phyloP scores from a whole-genome alignment of 2,329 filamentous ascomycete species.

The Xylaria sp. region DNA sequence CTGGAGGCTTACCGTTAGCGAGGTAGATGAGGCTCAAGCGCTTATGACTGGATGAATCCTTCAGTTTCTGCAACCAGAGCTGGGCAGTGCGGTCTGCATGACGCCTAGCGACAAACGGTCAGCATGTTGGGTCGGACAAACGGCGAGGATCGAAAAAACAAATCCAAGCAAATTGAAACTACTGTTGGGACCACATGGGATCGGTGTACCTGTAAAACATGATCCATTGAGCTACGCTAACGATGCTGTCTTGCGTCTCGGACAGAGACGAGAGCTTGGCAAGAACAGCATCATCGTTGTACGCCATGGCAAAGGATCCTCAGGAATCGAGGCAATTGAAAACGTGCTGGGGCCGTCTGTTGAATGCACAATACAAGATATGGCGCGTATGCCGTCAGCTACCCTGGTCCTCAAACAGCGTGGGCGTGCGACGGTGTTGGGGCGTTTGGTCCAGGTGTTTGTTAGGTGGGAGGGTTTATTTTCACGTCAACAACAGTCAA shows the following conservation, averaged over 20 bases:
- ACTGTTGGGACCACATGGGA: slow-evolving; percentile 22
- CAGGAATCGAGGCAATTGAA: slow-evolving; percentile 5
- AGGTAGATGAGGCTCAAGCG: slow-evolving; percentile 92
- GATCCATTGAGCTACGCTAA: slow-evolving; percentile 97
- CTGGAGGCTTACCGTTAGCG: slow-evolving; percentile 77
- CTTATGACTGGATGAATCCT: slow-evolving; percentile 86
- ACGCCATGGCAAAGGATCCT: slow-evolving; percentile 74
- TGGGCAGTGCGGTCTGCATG: slow-evolving; percentile 92
- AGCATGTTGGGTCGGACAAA: slow-evolving; percentile 41
- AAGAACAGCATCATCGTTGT: slow-evolving; percentile 93
- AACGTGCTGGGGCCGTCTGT: slow-evolving; percentile 5
- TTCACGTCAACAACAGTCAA: slow-evolving; percentile 38
- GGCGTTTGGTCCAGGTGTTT: slow-evolving; percentile 7
- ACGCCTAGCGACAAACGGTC: slow-evolving; percentile 66
- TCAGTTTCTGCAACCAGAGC: slow-evolving; percentile 89
- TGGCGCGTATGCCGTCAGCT: not conserved
- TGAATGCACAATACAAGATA: slow-evolving; percentile 7
- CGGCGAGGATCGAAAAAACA: slow-evolving; percentile 5
- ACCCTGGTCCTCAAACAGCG: not conserved
- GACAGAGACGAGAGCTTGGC: slow-evolving; percentile 95
- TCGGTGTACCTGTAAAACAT: slow-evolving; percentile 90
- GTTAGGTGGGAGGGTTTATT: slow-evolving; percentile 33
- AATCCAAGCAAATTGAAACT: slow-evolving; percentile 7
- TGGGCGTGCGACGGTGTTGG: not conserved
- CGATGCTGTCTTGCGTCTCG: slow-evolving; percentile 96